Evolutionary conservation across 2,329 filamentous ascomycete genomes (phyloP), one percentile per base, ranked within the genome.

Genomic region (Arthrocladium fulminans): DNA sequence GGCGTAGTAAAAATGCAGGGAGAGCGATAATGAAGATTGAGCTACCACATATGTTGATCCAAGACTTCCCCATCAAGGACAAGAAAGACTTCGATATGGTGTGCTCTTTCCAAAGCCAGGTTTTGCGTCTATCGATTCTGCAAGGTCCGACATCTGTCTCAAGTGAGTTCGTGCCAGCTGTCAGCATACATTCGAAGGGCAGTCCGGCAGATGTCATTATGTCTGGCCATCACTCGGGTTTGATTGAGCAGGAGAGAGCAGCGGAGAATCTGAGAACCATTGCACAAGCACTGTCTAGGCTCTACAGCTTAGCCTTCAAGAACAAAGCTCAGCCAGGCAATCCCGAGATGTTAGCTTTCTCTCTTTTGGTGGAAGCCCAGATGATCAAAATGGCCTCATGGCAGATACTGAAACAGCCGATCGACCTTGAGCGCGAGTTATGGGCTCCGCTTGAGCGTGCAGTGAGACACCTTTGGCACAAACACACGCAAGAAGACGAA

Each of bases 241-340:
- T 50, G n/a, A 47, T 71, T 4, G 49, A 60, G 2, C 59, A 58
- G 22, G 67, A 69, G 30, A 69, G 69, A 49, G 66, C 66, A 22
- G 67, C 67, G 10, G 54, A 66, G 17, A 69, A 73, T 50, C 58
- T 73, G n/a, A 67, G 71, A 48, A 55, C 67, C 2, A 58, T 72
- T 4, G 67, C 71, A 1, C 69, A 68, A 48, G 64, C 59, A 2
- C 51, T 73, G 10, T 45, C 52, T 9, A 57, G 53, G 41, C 37
- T 59, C 22, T 54, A 53, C 39, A 32, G 51, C 2, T 23, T 42
- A 15, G 47, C 46, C 13, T 44, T 43, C 3, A 52, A 49, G 30
- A 41, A 48, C 25, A 24, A 29, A 10, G 5, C 15, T 12, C 38
- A 41, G 10, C 37, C 37, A 13, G 12, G 29, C 12, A 24, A 38